Conservation (phyloP, 139 green algal species). For the Choricystis sp. region DNA sequence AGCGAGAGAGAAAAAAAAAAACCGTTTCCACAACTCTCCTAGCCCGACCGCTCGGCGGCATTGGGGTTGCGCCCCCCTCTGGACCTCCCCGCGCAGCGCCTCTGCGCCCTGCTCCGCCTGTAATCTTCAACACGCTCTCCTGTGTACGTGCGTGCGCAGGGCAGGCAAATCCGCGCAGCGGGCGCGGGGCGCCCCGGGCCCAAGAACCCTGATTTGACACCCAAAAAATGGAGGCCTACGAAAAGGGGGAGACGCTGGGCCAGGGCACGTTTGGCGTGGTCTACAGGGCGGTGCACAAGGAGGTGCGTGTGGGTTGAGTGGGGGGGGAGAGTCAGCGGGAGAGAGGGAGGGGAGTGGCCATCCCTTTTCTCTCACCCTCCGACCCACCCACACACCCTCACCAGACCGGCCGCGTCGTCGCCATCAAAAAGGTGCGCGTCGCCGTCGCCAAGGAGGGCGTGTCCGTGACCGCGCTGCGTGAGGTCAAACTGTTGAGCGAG, state of each 20-base stretch:
- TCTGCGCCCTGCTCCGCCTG: no score
- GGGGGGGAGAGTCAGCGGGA: neutral
- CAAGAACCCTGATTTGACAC: no score
- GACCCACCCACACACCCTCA: neutral
- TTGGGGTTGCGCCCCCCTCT: no score
- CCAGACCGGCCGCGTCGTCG: constrained; percentile 69
- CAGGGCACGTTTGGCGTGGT: constrained; percentile 64
- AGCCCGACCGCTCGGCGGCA: no score
- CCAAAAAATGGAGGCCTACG: constrained; percentile 50
- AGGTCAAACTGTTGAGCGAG: constrained; percentile 83
- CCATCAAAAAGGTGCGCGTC: constrained; percentile 75
- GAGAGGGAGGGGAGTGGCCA: neutral
- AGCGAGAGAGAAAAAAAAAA: no score
- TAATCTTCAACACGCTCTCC: no score
- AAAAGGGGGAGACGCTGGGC: constrained; percentile 49
- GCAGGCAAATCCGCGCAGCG: no score
- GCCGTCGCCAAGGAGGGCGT: constrained; percentile 57
- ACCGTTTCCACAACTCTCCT: no score
- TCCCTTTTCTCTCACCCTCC: neutral
- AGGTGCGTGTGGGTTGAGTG: constrained; percentile 24
- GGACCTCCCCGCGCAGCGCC: no score
- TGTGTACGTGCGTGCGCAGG: no score
- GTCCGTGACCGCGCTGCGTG: constrained; percentile 67
- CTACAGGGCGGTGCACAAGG: constrained; percentile 53
- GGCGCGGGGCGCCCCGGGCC: no score